Base-by-base conservation (phyloP, 371 early-diverging fungal species). In the Lichtheimia corymbifera region DNA sequence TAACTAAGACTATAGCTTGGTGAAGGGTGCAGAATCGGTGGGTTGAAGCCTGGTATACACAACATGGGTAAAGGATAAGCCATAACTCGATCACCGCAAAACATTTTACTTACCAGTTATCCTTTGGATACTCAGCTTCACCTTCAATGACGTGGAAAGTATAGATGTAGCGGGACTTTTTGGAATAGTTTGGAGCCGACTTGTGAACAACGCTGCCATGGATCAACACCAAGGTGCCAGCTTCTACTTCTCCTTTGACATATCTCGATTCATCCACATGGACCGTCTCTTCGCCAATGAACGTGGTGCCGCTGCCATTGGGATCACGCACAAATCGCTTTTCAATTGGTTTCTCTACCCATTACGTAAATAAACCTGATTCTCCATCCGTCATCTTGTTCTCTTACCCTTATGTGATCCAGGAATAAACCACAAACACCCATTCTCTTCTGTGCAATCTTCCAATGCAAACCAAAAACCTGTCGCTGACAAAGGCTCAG, bases 381-480 rank as follows among this genome's bases (percentile, higher is more conserved):
- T 12, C n/a, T 24, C 3, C 27, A 17, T 35, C 11, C 35, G 11
- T 35, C 6, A 35, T 35, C 35, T 6, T 35, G 11, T 35, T 9
- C 9, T 59, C 43, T 55, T 75, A 79, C 86, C 72, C 69, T 92
- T 92, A 72, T 96, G 96, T 11, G 93, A 92, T 9, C 93, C 93
- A 5, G 93, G 94, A 0, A 90, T 79, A 68, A 93, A 94, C 64
- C 84, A 90, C 62, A 97, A 85, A 63, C 94, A 94, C 0, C 97
- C 97, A 66, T 97, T 96, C 45, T 79, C 71, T 11, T 82, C 72
- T 0, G 95, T 95, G 77, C 94, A 94, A 62, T 97, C 94, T 67
- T 97, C 95, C 17, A 96, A 79, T 1, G 97, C 95, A 69, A 94
- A 90, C 97, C 97, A 97, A 63, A 95, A 89, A 4, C 97, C 97